Conservation (phyloP, 1,139 yeast species). For the Debaryomyces robertsiae region DNA sequence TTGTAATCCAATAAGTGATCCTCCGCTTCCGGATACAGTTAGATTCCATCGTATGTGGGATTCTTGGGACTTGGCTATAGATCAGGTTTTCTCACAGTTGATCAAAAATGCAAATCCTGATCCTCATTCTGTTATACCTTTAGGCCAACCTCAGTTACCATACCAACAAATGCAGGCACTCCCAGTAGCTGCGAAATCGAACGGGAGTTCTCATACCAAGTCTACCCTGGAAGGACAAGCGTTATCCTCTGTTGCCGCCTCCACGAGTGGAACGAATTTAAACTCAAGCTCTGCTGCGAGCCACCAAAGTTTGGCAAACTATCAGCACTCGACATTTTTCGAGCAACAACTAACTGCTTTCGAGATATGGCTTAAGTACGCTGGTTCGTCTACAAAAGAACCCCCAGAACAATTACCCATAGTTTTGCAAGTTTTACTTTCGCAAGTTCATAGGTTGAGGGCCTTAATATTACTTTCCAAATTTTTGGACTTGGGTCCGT, state of each 20-base stretch:
- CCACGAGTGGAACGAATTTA: constrained; percentile 6
- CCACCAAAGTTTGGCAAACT: constrained; percentile 41
- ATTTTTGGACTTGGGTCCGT: constrained; percentile 91
- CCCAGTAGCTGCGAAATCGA: constrained; percentile 22
- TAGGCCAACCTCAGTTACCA: constrained; percentile 5
- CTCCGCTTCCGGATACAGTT: constrained; percentile 81
- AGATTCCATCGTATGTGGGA: constrained; percentile 95
- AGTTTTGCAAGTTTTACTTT: constrained; percentile 84
- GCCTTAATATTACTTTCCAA: constrained; percentile 84
- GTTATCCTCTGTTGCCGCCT: not conserved
- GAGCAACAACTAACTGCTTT: constrained; percentile 96
- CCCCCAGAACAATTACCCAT: constrained; percentile 97
- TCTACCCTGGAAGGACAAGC: constrained; percentile 2
- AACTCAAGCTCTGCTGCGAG: constrained; percentile 3
- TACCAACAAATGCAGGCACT: constrained; percentile 13
- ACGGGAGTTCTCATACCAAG: constrained; percentile 19
- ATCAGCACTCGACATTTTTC: constrained; percentile 90
- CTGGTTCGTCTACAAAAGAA: constrained; percentile 75
- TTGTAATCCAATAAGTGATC: constrained; percentile 94
- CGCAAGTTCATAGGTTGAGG: constrained; percentile 90
- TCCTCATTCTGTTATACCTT: constrained; percentile 17
- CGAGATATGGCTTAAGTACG: constrained; percentile 90
- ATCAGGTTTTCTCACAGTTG: constrained; percentile 81
- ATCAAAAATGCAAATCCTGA: constrained; percentile 40
- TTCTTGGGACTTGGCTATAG: constrained; percentile 97